phyloP scores from a whole-genome alignment of 169 alveolate species.

The Eimeria necatrix region DNA sequence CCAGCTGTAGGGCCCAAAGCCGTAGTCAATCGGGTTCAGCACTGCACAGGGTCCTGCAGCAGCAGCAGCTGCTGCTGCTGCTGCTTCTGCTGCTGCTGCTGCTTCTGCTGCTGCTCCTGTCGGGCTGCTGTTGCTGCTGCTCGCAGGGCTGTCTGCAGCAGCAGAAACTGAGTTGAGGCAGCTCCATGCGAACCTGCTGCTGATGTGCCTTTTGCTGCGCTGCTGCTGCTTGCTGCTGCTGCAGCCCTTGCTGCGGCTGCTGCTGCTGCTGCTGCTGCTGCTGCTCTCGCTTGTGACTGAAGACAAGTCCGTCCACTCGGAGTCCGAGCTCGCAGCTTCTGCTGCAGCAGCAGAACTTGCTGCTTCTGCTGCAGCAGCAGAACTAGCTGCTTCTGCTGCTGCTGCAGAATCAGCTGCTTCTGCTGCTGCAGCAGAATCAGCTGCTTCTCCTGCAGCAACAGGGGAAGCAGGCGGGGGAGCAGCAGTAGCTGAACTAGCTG shows the following conservation, averaged over 20 bases:
- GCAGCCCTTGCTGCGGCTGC: conserved; percentile 47
- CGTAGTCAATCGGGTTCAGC: conserved; percentile 2
- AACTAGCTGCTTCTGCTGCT: too few relatives aligned
- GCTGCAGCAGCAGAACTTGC: too few relatives aligned
- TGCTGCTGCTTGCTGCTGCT: background rate
- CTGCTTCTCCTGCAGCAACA: too few relatives aligned
- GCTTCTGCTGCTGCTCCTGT: background rate
- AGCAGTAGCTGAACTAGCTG: conserved; percentile 38
- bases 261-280: conserved; percentile 65
- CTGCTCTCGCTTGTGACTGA: background rate
- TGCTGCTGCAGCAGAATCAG: too few relatives aligned
- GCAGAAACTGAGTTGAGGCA: background rate
- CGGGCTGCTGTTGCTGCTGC: background rate
- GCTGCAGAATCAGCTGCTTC: too few relatives aligned
- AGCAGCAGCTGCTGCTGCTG: background rate
- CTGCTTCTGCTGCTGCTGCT: background rate
- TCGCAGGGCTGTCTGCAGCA: background rate
- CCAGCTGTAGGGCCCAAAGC: background rate
- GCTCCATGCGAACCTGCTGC: background rate
- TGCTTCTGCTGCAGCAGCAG: too few relatives aligned
- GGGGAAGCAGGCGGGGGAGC: background rate
- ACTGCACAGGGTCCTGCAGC: conserved; percentile 8
- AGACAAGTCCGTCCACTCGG: conserved; percentile 20
- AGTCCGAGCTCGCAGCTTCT: background rate
- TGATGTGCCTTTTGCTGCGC: background rate